Evolutionary conservation across 1,139 yeast genomes (phyloP).

Genomic region (Candida sp.): DNA sequence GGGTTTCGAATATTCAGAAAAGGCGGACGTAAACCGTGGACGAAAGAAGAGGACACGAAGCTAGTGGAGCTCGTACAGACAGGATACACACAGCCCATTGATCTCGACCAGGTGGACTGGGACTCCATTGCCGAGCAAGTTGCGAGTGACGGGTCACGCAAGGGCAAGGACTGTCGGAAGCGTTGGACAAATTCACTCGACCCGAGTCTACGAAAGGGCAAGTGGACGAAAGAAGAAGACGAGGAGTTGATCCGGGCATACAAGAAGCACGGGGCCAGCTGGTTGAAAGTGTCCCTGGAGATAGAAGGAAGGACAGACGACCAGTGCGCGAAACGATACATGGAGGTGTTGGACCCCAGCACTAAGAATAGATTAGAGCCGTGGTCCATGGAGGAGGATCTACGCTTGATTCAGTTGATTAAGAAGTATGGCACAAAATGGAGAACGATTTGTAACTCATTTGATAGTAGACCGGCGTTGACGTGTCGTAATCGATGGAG

Average conservation of each 20-base stretch:
- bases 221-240: constrained; percentile 92
- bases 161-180: constrained; percentile 72
- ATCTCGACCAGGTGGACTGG: constrained; percentile 61
- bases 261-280: constrained; percentile 72
- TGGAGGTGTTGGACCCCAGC: constrained; percentile 85
- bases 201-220: constrained; percentile 81
- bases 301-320: constrained; percentile 92
- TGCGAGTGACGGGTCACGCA: constrained; percentile 43
- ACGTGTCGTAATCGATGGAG: constrained; percentile 96
- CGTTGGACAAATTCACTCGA: constrained; percentile 84
- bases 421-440: constrained; percentile 86
- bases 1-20: constrained; percentile 77
- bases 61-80: constrained; percentile 43
- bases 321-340: constrained; percentile 92
- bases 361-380: constrained; percentile 78
- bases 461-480: constrained; percentile 83
- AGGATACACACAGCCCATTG: constrained; percentile 26
- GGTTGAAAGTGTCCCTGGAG: constrained; percentile 83
- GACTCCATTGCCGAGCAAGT: constrained; percentile 58
- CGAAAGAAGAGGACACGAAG: constrained; percentile 61
- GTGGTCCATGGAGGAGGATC: constrained; percentile 84
- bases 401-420: constrained; percentile 65
- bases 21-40: constrained; percentile 69
- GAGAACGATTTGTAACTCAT: constrained; percentile 76
- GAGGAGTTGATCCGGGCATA: constrained; percentile 64